A percentile compares a stretch with the other conserved stretches of the same genome.
These are phyloP conservation scores for Tolypocladium inflatum DNA, from an alignment of 2,329 filamentous ascomycete genomes.

Conservation along the genomic window DNA sequence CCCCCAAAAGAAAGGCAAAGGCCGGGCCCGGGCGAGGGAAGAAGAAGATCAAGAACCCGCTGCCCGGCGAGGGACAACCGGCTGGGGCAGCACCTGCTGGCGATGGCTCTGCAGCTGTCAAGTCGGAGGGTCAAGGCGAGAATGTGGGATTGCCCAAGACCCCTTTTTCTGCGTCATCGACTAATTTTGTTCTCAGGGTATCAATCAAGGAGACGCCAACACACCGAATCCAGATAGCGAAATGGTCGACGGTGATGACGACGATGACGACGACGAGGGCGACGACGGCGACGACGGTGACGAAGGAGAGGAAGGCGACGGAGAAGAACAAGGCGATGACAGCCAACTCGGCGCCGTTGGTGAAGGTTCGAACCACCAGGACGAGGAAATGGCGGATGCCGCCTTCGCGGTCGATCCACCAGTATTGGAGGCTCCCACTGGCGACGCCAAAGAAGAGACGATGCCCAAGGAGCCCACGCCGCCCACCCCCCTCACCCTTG, in stretches of 20 bases:
- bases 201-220: conserved; percentile 34
- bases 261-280: conserved; percentile 37
- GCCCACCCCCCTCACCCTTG: conserved; percentile 19
- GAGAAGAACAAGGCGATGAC: conserved; percentile 35
- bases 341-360: conserved; percentile 17
- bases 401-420: conserved; percentile 16
- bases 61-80: conserved; percentile 24
- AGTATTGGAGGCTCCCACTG: conserved; percentile 8
- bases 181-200: conserved; percentile 16
- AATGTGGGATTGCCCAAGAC: conserved; percentile 21
- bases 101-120: conserved; percentile 27
- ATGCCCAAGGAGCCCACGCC: conserved; percentile 12
- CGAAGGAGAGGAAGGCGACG: conserved; percentile 37
- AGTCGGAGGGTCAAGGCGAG: conserved; percentile 26
- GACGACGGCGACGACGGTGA: conserved; percentile 38
- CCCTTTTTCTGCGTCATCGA: background rate
- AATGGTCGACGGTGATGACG: conserved; percentile 41
- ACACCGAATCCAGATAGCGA: conserved; percentile 39
- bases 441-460: conserved; percentile 17
- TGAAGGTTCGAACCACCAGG: conserved; percentile 16
- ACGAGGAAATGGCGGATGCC: conserved; percentile 27
- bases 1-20: conserved; percentile 73
- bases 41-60: conserved; percentile 61
- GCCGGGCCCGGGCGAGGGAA: conserved; percentile 65
- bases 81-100: conserved; percentile 18